Evolutionary conservation across 805 yeast species (phyloP).

Genomic region (Yamadazyma insecticola): DNA sequence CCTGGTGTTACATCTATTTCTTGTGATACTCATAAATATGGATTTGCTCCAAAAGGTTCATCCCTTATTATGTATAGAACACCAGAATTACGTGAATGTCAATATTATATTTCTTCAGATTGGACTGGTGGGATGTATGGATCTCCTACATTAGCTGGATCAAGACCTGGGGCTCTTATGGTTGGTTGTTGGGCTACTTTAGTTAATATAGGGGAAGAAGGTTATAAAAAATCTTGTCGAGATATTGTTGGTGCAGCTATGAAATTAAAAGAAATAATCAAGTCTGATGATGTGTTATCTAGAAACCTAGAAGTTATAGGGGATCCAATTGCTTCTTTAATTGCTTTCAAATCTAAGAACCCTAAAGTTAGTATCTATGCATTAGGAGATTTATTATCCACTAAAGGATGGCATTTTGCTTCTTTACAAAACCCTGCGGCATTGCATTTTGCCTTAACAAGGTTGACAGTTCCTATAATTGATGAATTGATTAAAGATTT

Average conservation of each 20-base stretch:
- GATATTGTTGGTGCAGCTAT: slow-evolving; percentile 66
- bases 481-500: slow-evolving; percentile 57
- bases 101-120: slow-evolving; percentile 75
- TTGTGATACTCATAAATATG: slow-evolving; percentile 99
- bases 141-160: slow-evolving; percentile 94
- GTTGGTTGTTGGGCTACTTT: slow-evolving; percentile 99
- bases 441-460: slow-evolving; percentile 83
- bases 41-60: slow-evolving; percentile 97
- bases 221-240: slow-evolving; percentile 63
- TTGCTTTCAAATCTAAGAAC: slow-evolving; percentile 66
- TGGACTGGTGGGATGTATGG: slow-evolving; percentile 98
- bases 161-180: slow-evolving; percentile 93
- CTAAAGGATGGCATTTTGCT: slow-evolving; percentile 84
- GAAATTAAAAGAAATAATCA: slow-evolving; percentile 45
- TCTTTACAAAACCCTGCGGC: slow-evolving; percentile 89
- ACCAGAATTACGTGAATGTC: slow-evolving; percentile 63
- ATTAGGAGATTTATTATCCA: slow-evolving; percentile 64
- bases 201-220: slow-evolving; percentile 76
- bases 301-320: slow-evolving; percentile 71
- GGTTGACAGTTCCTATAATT: slow-evolving; percentile 56
- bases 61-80: slow-evolving; percentile 87
- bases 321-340: slow-evolving; percentile 78
- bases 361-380: slow-evolving; percentile 60
- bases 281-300: slow-evolving; percentile 36
- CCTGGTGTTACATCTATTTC: slow-evolving; percentile 94